A percentile compares a stretch with the other conserved stretches of the same genome.
phyloP scores from a whole-genome alignment of 2,329 filamentous ascomycete genomes.

The Botryosphaeria dothidea region DNA sequence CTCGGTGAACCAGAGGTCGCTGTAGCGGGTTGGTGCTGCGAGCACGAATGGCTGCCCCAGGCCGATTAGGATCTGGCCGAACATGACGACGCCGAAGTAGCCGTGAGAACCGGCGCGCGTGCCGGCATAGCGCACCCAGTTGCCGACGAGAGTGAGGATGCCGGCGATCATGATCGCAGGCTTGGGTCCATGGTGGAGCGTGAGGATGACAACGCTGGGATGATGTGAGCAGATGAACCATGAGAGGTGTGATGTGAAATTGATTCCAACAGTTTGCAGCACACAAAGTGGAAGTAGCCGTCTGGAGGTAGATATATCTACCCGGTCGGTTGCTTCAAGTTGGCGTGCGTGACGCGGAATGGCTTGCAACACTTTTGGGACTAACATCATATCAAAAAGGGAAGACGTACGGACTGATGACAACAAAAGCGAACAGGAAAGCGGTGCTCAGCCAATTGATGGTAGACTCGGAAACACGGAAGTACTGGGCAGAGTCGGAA shows the following conservation, averaged over 20 bases:
- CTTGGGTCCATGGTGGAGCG: conserved; percentile 76
- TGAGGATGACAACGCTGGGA: conserved; percentile 63
- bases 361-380: background rate
- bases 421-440: conserved; percentile 82
- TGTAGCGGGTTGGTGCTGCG: conserved; percentile 84
- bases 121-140: conserved; percentile 88
- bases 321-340: too few species aligned
- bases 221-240: background rate
- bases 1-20: conserved; percentile 91
- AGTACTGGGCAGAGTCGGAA: conserved; percentile 72
- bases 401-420: conserved; percentile 62
- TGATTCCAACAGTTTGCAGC: too few species aligned
- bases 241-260: too few species aligned
- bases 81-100: conserved; percentile 76
- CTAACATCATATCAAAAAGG: background rate
- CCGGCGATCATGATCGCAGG: conserved; percentile 72
- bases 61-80: conserved; percentile 87
- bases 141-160: conserved; percentile 74
- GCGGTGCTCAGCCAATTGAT: conserved; percentile 93
- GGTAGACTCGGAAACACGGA: conserved; percentile 68
- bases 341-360: too few species aligned
- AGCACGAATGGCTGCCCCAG: conserved; percentile 91
- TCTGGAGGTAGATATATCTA: too few species aligned
- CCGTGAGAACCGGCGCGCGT: conserved; percentile 56
- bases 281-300: too few species aligned